A percentile compares a stretch with the other conserved stretches of the same genome.
Evolutionary conservation across 176 grass and related monocot genomes (phyloP).

Genomic region (Alloteropsis semialata): DNA sequence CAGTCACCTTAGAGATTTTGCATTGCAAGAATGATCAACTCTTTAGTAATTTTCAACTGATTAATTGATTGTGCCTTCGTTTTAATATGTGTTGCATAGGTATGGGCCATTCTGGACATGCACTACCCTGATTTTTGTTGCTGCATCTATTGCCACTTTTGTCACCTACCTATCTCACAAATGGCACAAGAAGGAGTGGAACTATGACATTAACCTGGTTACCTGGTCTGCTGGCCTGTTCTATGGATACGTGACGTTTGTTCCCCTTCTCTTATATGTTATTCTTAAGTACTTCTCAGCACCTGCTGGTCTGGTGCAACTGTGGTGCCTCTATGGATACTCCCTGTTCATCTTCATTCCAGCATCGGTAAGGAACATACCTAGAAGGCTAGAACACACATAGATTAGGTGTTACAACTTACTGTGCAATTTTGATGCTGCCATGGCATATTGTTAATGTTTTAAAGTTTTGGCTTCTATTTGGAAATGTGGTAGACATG

Average conservation of each 20-base stretch:
- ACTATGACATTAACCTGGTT: slow-evolving; percentile 95
- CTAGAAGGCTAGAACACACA: neutral
- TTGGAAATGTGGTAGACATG: neutral
- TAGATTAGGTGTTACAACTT: neutral
- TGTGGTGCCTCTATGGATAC: slow-evolving; percentile 98
- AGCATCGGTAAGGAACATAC: slow-evolving; percentile 63
- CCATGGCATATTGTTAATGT: neutral
- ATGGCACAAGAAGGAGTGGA: slow-evolving; percentile 96
- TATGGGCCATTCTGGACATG: slow-evolving; percentile 99
- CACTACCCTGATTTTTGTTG: slow-evolving; percentile 93
- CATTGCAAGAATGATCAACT: neutral
- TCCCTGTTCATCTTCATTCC: slow-evolving; percentile 97
- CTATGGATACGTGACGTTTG: slow-evolving; percentile 93
- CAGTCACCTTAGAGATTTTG: neutral
- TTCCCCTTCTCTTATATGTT: slow-evolving; percentile 81
- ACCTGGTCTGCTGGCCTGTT: slow-evolving; percentile 98
- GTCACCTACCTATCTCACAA: slow-evolving; percentile 92
- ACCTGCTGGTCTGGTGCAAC: slow-evolving; percentile 82
- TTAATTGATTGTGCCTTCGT: slow-evolving; percentile 4
- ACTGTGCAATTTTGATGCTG: neutral
- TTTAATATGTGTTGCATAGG: slow-evolving; percentile 46
- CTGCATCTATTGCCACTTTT: slow-evolving; percentile 94
- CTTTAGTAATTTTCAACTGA: neutral
- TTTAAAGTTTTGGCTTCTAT: neutral
- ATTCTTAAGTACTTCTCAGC: slow-evolving; percentile 99